Evolutionary conservation across 2,329 filamentous ascomycete genomes (phyloP).

Genomic region (Diaporthe amygdali): DNA sequence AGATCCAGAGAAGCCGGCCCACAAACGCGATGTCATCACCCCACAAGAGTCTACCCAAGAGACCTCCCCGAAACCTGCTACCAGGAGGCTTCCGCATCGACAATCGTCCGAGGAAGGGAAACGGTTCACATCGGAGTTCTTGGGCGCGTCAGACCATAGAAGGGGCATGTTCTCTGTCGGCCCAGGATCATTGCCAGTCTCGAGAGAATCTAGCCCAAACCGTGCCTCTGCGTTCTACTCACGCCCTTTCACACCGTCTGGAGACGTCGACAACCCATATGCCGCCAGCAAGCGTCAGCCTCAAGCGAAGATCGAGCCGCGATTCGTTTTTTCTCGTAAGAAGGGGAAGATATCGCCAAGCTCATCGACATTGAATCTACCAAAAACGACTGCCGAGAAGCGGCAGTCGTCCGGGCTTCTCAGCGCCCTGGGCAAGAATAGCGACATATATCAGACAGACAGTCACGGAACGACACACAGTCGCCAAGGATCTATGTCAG

Average conservation of each 20-base stretch:
- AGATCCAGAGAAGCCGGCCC: constrained; percentile 26
- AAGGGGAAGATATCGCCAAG: constrained; percentile 68
- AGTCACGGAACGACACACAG: constrained; percentile 51
- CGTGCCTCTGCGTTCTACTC: constrained; percentile 66
- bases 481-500: constrained; percentile 84
- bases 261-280: constrained; percentile 85
- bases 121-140: constrained; percentile 29
- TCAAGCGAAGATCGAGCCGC: constrained; percentile 72
- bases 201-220: constrained; percentile 69
- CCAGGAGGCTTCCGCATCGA: constrained; percentile 46
- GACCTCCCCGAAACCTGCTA: constrained; percentile 46
- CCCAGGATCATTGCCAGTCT: constrained; percentile 59
- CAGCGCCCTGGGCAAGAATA: constrained; percentile 41
- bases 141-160: constrained; percentile 46
- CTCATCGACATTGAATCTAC: constrained; percentile 56
- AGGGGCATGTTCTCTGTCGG: constrained; percentile 60
- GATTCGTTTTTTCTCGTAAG: constrained; percentile 83
- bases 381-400: constrained; percentile 55
- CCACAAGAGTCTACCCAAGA: constrained; percentile 71
- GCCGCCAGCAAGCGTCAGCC: constrained; percentile 80
- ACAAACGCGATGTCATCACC: constrained; percentile 55
- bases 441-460: constrained; percentile 53
- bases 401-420: constrained; percentile 51
- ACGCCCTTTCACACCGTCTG: constrained; percentile 78
- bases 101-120: constrained; percentile 41